Percentiles rank a stretch among this genome's conserved stretches.
Evolutionary conservation across 441 rosid species (phyloP).

Genomic region (Erodium moschatum): DNA sequence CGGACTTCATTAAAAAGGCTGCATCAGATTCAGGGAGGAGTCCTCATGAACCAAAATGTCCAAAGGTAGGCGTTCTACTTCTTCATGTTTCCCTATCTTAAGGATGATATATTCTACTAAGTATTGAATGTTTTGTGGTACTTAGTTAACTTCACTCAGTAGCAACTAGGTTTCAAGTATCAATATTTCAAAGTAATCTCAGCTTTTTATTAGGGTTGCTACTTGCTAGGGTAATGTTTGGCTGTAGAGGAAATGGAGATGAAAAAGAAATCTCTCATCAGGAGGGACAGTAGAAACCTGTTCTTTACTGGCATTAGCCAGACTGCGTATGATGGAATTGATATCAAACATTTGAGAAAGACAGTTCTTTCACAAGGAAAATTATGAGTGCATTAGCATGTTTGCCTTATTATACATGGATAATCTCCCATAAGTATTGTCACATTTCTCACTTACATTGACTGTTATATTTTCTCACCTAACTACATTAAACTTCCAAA

Average conservation of each 20-base stretch:
- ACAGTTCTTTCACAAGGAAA: background rate
- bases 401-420: background rate
- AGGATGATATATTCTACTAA: background rate
- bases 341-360: background rate
- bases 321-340: background rate
- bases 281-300: background rate
- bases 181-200: background rate
- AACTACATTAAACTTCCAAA: too few relatives aligned
- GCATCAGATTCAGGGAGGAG: conserved; percentile 26
- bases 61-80: conserved; percentile 47
- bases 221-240: background rate
- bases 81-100: background rate
- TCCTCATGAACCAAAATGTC: conserved; percentile 62
- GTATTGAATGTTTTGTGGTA: background rate
- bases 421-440: too few relatives aligned
- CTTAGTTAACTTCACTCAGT: too few relatives aligned
- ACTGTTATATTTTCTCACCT: too few relatives aligned
- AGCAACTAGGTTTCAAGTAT: too few relatives aligned
- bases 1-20: conserved; percentile 34
- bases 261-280: background rate
- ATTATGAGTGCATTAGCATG: background rate
- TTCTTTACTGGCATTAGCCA: background rate
- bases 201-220: background rate
- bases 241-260: background rate
- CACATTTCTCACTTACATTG: too few relatives aligned